A percentile compares a stretch with the other conserved stretches of the same genome.
Evolutionary conservation across 176 grass and related monocot genomes (phyloP).

Genomic region (Melocanna baccifera): DNA sequence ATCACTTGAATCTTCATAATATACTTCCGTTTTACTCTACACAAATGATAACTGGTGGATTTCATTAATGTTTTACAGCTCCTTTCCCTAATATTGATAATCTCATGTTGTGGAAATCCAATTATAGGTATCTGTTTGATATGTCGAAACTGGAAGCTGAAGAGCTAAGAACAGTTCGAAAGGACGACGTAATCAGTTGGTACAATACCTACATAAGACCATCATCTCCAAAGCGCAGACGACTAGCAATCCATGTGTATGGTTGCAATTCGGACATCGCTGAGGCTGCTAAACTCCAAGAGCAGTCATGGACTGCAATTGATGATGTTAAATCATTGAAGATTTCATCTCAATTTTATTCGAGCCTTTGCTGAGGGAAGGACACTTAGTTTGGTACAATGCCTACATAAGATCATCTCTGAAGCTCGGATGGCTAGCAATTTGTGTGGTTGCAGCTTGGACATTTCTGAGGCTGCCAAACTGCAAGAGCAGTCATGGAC

Average conservation of each 20-base stretch:
- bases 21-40: neutral
- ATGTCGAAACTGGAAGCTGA: constrained; percentile 86
- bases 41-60: neutral
- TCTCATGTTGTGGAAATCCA: neutral
- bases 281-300: constrained; percentile 55
- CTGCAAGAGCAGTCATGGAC: constrained; percentile 35
- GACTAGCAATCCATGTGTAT: constrained; percentile 69
- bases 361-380: constrained; percentile 53
- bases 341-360: constrained; percentile 68
- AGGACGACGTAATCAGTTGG: constrained; percentile 76
- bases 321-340: constrained; percentile 70
- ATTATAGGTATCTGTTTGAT: constrained; percentile 75
- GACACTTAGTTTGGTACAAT: constrained; percentile 25
- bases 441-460: constrained; percentile 26
- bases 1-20: neutral
- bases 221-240: constrained; percentile 57
- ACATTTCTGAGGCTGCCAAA: constrained; percentile 22
- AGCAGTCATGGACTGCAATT: constrained; percentile 61
- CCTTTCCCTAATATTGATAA: neutral
- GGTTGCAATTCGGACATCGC: constrained; percentile 65
- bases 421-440: constrained; percentile 29
- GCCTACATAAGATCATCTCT: constrained; percentile 35
- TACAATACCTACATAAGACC: constrained; percentile 75
- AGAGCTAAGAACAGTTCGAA: constrained; percentile 73
- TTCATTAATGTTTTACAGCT: neutral